phyloP scores from a whole-genome alignment of 2,329 filamentous ascomycete species.

The Aspergillus novoparasiticus region DNA sequence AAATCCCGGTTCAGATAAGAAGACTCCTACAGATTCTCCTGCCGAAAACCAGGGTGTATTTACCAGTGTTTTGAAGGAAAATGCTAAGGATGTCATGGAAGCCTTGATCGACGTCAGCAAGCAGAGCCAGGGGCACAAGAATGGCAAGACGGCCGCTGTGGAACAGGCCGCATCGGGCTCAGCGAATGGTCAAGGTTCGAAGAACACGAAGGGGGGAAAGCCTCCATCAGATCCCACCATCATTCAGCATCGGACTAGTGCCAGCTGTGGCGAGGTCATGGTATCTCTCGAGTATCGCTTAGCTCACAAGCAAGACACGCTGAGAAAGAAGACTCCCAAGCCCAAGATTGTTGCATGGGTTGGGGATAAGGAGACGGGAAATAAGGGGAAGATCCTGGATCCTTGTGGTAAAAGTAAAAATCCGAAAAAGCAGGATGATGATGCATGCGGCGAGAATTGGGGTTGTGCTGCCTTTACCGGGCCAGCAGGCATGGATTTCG shows the following conservation, averaged over 20 bases:
- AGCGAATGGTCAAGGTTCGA: neutral
- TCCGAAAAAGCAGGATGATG: neutral
- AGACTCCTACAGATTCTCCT: neutral
- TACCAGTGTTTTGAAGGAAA: neutral
- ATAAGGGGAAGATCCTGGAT: too few species aligned
- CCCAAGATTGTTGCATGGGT: neutral
- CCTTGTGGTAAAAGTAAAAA: too few species aligned
- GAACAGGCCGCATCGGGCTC: too few species aligned
- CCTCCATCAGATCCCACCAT: too few species aligned
- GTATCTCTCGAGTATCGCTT: conserved; percentile 2
- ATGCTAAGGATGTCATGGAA: conserved; percentile 1
- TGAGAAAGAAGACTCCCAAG: neutral
- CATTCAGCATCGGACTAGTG: neutral
- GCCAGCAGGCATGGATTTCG: neutral
- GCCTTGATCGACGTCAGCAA: conserved; percentile 2
- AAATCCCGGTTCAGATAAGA: neutral
- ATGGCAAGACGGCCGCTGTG: too few species aligned
- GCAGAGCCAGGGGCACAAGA: neutral
- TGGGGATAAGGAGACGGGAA: neutral
- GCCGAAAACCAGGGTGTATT: neutral
- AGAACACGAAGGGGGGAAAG: too few species aligned
- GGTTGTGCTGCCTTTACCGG: neutral
- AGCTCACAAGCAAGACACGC: neutral
- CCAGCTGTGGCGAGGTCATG: neutral
- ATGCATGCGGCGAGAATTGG: neutral